These are phyloP conservation scores for Leavenworthia alabamica DNA, from an alignment of 345 rosid species.

Conservation along the genomic window DNA sequence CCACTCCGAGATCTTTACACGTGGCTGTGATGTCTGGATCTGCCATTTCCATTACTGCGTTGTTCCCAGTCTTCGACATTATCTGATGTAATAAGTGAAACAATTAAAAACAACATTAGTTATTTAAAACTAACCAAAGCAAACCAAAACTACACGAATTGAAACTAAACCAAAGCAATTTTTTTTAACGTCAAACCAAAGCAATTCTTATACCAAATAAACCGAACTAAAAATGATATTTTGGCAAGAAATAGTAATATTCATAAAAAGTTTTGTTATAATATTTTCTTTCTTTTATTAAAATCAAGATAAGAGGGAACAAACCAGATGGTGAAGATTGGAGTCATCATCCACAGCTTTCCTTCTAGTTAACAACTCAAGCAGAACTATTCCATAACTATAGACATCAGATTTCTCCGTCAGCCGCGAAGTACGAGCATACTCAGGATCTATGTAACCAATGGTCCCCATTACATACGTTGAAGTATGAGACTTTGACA, in stretches of 20 bases:
- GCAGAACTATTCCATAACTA: conserved; percentile 84
- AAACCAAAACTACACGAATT: not conserved
- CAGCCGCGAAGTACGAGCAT: conserved; percentile 89
- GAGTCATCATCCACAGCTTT: conserved; percentile 88
- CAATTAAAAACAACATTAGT: not conserved
- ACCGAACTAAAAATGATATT: not conserved
- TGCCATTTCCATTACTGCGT: conserved; percentile 77
- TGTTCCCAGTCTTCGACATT: conserved; percentile 74
- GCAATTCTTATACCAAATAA: not conserved
- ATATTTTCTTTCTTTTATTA: not conserved
- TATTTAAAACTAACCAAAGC: not conserved
- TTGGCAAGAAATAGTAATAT: not conserved
- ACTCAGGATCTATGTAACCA: conserved; percentile 95
- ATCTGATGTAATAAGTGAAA: conserved; percentile 36
- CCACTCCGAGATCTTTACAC: conserved; percentile 69
- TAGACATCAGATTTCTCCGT: conserved; percentile 96
- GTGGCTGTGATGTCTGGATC: conserved; percentile 72
- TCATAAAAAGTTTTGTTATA: not conserved
- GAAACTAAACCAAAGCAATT: not conserved
- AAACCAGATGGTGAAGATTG: conserved; percentile 89
- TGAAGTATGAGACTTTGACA: conserved; percentile 74
- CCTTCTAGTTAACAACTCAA: conserved; percentile 82
- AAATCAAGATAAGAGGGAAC: conserved; percentile 21
- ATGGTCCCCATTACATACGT: conserved; percentile 91
- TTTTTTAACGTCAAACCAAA: too few species aligned